A percentile compares a stretch with the other conserved stretches of the same genome.
Evolutionary conservation across 2,329 filamentous ascomycete species (phyloP).

Genomic region (Rhinocladiella mackenziei): DNA sequence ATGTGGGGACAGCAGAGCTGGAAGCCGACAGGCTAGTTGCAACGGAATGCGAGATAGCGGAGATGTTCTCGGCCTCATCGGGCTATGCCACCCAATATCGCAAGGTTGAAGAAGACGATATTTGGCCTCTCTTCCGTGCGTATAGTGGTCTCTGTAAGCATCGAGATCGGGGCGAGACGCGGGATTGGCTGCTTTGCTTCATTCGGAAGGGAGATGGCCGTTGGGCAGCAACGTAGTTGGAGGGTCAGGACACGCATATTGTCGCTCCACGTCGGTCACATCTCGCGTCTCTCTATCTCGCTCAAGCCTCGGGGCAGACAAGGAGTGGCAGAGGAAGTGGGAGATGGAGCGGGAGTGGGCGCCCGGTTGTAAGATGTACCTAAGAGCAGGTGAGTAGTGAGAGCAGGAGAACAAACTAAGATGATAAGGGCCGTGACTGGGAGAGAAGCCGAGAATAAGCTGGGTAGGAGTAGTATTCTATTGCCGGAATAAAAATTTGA

Average conservation of each 20-base stretch:
- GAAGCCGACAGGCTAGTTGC: conserved; percentile 5
- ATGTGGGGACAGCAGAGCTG: conserved; percentile 17
- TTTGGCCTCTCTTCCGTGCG: background rate
- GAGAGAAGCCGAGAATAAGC: too few species aligned
- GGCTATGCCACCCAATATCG: conserved; percentile 7
- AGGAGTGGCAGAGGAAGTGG: background rate
- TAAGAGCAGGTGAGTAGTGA: background rate
- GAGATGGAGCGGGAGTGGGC: conserved; percentile 5
- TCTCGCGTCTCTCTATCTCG: background rate
- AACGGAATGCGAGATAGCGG: conserved; percentile 16
- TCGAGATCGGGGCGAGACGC: conserved; percentile 15
- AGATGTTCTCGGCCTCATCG: conserved; percentile 3
- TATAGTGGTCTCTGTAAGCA: background rate
- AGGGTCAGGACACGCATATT: conserved; percentile 12
- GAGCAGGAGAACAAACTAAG: background rate
- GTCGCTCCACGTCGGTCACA: conserved; percentile 14
- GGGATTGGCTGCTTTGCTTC: conserved; percentile 18
- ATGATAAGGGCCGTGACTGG: background rate
- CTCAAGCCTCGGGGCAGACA: background rate
- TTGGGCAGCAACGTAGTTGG: conserved; percentile 21
- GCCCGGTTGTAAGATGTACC: background rate
- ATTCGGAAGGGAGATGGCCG: conserved; percentile 8
- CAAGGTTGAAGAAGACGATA: background rate
- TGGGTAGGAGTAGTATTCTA: too few species aligned
- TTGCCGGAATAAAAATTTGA: background rate